Evolutionary conservation across 2,329 filamentous ascomycete species (phyloP).

Genomic region (Torrubiellomyces zombiae): DNA sequence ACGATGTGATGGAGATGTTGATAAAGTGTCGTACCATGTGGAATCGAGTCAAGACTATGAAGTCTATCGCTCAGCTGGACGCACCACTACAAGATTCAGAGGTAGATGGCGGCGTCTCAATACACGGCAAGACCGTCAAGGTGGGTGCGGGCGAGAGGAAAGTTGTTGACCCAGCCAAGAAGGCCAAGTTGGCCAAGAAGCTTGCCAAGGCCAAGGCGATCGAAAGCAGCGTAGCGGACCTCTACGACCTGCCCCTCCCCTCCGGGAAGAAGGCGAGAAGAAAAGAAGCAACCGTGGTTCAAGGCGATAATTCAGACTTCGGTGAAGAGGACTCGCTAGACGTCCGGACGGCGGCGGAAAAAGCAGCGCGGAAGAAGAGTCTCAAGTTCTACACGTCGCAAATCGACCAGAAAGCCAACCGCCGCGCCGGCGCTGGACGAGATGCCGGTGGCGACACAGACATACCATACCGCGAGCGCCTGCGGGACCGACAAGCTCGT

Average conservation of each 20-base stretch:
- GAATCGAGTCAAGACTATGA: constrained; percentile 55
- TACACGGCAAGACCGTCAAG: constrained; percentile 9
- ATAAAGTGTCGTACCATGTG: constrained; percentile 68
- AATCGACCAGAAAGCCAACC: constrained; percentile 86
- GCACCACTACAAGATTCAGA: constrained; percentile 12
- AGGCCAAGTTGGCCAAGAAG: constrained; percentile 24
- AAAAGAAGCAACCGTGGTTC: no score
- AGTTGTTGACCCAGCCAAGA: constrained; percentile 14
- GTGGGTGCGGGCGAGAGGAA: constrained; percentile 12
- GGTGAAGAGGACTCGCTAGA: constrained; percentile 77
- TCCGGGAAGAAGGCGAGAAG: constrained; percentile 26
- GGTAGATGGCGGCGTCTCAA: constrained; percentile 7
- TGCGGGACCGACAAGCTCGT: constrained; percentile 70
- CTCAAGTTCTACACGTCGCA: constrained; percentile 97
- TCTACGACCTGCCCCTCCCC: constrained; percentile 43
- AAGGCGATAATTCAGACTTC: constrained; percentile 73
- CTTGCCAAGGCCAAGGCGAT: constrained; percentile 40
- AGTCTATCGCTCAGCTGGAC: constrained; percentile 24
- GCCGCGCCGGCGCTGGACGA: constrained; percentile 55
- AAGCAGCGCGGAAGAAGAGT: constrained; percentile 77
- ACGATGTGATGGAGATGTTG: constrained; percentile 77
- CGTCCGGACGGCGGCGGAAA: constrained; percentile 65
- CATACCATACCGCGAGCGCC: constrained; percentile 74
- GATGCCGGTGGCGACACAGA: constrained; percentile 67
- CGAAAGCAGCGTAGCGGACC: constrained; percentile 52